Evolutionary conservation across 2,329 filamentous ascomycete genomes (phyloP).

Genomic region (Exophiala xenobiotica): DNA sequence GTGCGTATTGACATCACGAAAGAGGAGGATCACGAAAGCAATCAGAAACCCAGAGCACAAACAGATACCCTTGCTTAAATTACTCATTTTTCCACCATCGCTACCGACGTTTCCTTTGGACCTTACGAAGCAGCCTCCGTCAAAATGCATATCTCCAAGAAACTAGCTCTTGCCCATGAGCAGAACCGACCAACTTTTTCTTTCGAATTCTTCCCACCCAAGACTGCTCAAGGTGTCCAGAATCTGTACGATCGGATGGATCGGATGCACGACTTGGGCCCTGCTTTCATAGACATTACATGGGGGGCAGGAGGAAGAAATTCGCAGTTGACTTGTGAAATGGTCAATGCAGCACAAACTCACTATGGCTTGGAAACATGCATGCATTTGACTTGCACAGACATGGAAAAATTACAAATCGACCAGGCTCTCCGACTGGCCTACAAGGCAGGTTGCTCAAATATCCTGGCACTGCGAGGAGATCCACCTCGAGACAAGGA

Average conservation of each 20-base stretch:
- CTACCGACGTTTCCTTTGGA: neutral
- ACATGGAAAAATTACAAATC: conserved; percentile 92
- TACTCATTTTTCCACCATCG: neutral
- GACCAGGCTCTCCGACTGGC: conserved; percentile 83
- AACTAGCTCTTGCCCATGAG: conserved; percentile 78
- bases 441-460: conserved; percentile 93
- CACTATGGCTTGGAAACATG: conserved; percentile 96
- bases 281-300: conserved; percentile 96
- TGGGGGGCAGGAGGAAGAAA: conserved; percentile 94
- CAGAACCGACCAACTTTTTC: conserved; percentile 86
- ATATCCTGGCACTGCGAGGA: conserved; percentile 89
- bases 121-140: conserved; percentile 3
- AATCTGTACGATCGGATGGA: conserved; percentile 99
- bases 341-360: conserved; percentile 93
- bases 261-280: conserved; percentile 92
- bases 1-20: conserved; percentile 2
- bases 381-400: conserved; percentile 98
- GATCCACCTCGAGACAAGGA: conserved; percentile 93
- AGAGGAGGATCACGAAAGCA: conserved; percentile 1
- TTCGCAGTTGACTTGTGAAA: conserved; percentile 91
- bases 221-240: conserved; percentile 85
- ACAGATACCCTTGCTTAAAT: conserved; percentile 2
- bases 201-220: conserved; percentile 98
- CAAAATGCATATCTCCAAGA: conserved; percentile 93
- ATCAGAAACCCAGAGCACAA: conserved; percentile 8